These are phyloP conservation scores for Malus asiatica DNA, from an alignment of 306 rosid genomes.

Conservation along the genomic window DNA sequence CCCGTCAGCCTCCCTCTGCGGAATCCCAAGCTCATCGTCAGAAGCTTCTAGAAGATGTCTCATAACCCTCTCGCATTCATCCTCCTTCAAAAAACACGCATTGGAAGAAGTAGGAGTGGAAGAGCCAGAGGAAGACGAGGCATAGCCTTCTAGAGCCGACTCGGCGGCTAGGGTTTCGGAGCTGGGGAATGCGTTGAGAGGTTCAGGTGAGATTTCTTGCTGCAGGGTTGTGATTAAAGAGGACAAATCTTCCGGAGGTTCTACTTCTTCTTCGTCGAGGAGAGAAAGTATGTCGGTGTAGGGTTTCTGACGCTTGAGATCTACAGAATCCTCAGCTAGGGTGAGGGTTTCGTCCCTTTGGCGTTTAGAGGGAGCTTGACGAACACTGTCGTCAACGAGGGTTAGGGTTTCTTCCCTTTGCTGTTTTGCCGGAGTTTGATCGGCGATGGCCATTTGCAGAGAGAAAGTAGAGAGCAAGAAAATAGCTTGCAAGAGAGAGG, in stretches of 20 bases:
- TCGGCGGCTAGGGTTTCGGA: background rate
- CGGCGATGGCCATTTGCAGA: conserved; percentile 27
- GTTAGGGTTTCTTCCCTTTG: background rate
- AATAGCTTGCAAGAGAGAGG: background rate
- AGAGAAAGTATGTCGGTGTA: conserved; percentile 60
- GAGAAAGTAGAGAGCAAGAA: background rate
- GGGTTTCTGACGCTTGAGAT: conserved; percentile 50
- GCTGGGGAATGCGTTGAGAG: conserved; percentile 1
- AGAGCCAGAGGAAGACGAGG: conserved; percentile 7
- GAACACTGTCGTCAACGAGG: background rate
- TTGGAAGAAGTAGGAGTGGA: conserved; percentile 11
- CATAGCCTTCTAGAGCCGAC: background rate
- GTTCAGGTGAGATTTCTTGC: conserved; percentile 41
- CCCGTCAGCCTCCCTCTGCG: conserved; percentile 17
- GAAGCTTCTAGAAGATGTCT: conserved; percentile 81
- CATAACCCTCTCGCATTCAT: conserved; percentile 53
- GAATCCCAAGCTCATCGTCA: conserved; percentile 89
- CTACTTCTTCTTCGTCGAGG: conserved; percentile 72
- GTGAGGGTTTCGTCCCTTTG: background rate
- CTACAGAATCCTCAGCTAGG: background rate
- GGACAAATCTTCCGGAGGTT: conserved; percentile 46
- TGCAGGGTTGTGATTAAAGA: conserved; percentile 62
- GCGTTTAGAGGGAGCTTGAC: conserved; percentile 20
- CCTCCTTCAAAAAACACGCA: conserved; percentile 13
- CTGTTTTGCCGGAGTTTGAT: conserved; percentile 19